Evolutionary conservation across 2,329 filamentous ascomycete species (phyloP).

Genomic region (Trichocomaceae sp.): DNA sequence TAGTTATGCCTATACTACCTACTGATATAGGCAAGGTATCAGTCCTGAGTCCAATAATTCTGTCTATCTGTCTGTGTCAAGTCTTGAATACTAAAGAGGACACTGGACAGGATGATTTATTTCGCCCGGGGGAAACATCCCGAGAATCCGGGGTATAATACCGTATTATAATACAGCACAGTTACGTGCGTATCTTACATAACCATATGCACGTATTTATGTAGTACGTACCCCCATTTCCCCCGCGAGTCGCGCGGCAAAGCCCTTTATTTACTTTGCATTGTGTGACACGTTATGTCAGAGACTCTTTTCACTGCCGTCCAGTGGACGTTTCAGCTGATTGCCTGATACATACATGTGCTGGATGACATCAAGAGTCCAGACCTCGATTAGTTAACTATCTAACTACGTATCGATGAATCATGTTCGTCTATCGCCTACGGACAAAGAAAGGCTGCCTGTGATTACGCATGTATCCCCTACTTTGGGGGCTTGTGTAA

Average conservation of each 20-base stretch:
- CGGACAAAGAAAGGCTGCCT: background rate
- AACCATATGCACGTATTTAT: no score
- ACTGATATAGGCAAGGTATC: no score
- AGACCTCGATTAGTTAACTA: no score
- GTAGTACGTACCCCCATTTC: background rate
- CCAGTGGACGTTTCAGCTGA: background rate
- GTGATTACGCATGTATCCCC: background rate
- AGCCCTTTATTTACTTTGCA: background rate
- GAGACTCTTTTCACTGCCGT: background rate
- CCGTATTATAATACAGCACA: background rate
- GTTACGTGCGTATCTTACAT: background rate
- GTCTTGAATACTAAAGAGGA: no score
- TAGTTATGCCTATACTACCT: no score
- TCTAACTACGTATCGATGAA: background rate
- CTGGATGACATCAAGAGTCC: background rate
- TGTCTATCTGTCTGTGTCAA: no score
- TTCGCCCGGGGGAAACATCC: background rate
- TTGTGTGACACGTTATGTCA: background rate
- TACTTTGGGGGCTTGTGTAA: no score
- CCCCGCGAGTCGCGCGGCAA: background rate
- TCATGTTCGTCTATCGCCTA: background rate
- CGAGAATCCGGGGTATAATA: conserved; percentile 4
- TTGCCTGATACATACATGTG: background rate
- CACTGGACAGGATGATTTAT: background rate
- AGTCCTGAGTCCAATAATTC: no score